phyloP scores from a whole-genome alignment of 1,139 yeast genomes.

The Suhomyces panamericanus region DNA sequence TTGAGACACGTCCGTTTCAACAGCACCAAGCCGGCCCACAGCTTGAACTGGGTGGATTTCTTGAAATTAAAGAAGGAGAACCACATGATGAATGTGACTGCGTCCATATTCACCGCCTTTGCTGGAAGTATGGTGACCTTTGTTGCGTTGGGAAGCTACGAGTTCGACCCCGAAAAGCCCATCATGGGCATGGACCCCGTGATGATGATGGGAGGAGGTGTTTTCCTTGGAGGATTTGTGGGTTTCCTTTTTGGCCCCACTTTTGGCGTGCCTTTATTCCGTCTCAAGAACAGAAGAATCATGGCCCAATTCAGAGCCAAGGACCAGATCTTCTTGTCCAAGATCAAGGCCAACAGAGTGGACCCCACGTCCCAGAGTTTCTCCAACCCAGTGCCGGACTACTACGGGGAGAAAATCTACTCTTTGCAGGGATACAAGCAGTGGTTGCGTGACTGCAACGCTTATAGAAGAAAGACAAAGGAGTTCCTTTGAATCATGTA shows the following conservation, averaged over 20 bases:
- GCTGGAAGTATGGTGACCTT: constrained; percentile 72
- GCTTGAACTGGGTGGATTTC: constrained; percentile 73
- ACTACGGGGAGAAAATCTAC: constrained; percentile 93
- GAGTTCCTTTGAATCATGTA: constrained; percentile 57
- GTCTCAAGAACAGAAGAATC: constrained; percentile 48
- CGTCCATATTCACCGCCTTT: constrained; percentile 69
- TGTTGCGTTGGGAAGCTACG: constrained; percentile 74
- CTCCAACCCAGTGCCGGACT: constrained; percentile 95
- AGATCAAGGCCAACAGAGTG: constrained; percentile 75
- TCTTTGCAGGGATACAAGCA: constrained; percentile 84
- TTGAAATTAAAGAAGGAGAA: constrained; percentile 73
- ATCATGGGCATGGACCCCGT: constrained; percentile 88
- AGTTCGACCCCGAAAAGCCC: constrained; percentile 83
- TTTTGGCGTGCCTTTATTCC: constrained; percentile 71
- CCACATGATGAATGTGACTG: constrained; percentile 63
- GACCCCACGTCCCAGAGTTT: constrained; percentile 93
- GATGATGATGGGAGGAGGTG: constrained; percentile 68
- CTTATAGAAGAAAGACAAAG: constrained; percentile 80
- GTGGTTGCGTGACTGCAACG: constrained; percentile 95
- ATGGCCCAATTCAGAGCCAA: constrained; percentile 53
- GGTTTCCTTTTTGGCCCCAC: constrained; percentile 87
- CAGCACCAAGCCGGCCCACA: constrained; percentile 19
- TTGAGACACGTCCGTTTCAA: constrained; percentile 23
- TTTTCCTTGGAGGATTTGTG: constrained; percentile 66
- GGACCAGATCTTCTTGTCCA: constrained; percentile 73